phyloP scores from a whole-genome alignment of 2,329 filamentous ascomycete species.

The Dothideomycetes sp. region DNA sequence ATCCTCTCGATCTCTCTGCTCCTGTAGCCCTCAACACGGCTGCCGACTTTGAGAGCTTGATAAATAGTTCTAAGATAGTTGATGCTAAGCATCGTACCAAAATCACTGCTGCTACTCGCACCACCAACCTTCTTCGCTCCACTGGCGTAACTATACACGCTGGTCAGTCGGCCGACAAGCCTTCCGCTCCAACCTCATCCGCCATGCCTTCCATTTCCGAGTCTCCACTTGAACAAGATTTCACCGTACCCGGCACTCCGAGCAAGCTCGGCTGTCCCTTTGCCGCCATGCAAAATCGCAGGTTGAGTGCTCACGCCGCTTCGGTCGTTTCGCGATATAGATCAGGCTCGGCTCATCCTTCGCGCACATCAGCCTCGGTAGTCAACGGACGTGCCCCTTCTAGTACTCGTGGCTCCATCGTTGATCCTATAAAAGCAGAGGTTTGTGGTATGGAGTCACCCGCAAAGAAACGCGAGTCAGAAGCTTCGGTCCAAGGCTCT shows the following conservation, averaged over 20 bases:
- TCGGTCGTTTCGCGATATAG: conserved; percentile 33
- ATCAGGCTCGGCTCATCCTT: conserved; percentile 9
- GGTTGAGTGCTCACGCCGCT: conserved; percentile 29
- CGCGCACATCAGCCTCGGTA: conserved; percentile 10
- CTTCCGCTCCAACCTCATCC: conserved; percentile 22
- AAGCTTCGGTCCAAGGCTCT: conserved; percentile 16
- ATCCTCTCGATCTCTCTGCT: conserved; percentile 9
- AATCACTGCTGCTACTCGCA: conserved; percentile 23
- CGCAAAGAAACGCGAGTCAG: conserved; percentile 7
- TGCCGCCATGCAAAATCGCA: conserved; percentile 40
- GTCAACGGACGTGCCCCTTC: conserved; percentile 10
- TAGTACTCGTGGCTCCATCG: conserved; percentile 15
- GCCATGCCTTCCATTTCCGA: conserved; percentile 31
- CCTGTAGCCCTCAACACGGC: conserved; percentile 1
- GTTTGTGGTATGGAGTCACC: conserved; percentile 22
- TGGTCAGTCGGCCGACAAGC: conserved; percentile 28
- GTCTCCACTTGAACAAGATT: conserved; percentile 67
- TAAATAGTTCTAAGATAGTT: conserved; percentile 13
- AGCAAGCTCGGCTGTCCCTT: conserved; percentile 78
- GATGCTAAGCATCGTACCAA: conserved; percentile 25
- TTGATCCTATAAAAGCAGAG: conserved; percentile 29
- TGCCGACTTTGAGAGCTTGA: conserved; percentile 13
- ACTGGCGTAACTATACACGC: conserved; percentile 33
- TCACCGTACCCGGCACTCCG: conserved; percentile 75
- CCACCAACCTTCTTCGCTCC: conserved; percentile 22